Evolutionary conservation across 495 filamentous ascomycete species (phyloP), one percentile per base, ranked within the genome.

Genomic region (Penicillium odoratum): DNA sequence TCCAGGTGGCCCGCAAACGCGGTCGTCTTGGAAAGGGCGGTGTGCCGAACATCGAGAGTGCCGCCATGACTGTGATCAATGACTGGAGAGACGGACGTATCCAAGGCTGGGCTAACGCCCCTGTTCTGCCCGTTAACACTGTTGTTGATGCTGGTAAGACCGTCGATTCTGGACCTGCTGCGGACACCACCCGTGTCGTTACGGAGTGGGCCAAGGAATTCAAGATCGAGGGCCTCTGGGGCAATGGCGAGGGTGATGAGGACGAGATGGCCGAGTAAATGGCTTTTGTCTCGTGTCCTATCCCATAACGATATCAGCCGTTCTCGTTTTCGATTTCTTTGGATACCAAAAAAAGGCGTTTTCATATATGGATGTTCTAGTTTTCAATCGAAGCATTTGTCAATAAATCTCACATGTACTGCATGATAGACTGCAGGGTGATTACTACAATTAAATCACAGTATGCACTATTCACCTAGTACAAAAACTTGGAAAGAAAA

Each of bases 51-150:
- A 69, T 97, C 45, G 77, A 85, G 57, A 85, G 88, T 53, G 94
- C 95, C 6, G 94, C 93, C 33, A 93, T 92, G 81, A 88, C 89
- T 3, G 93, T 98, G 18, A 85, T 98, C 57, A 93, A 85, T 46
- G 94, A 98, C 78, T 96, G 94, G 93, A 79, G 95, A 49, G 94
- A 97, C 72, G 94, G 93, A 6, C 81, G 94, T 30, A 96, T 98
- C 53, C 91, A 96, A 69, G 93, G 93, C 26, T 98, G 93, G 93
- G 82, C 83, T 25, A 87, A 89, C 43, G 83, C 91, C 1, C 93
- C 93, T 3, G 80, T 77, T 5, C 66, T 87, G 48, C 70, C 80
- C 18, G 77, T 85, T n/a, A 81, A 81, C 26, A 63, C 71, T n/a
- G 60, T 70, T 0, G 56, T 67, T 1, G 73, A 71, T 30, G 68